Evolutionary conservation across 2,329 filamentous ascomycete genomes (phyloP).

Genomic region (Nigrospora oryzae): DNA sequence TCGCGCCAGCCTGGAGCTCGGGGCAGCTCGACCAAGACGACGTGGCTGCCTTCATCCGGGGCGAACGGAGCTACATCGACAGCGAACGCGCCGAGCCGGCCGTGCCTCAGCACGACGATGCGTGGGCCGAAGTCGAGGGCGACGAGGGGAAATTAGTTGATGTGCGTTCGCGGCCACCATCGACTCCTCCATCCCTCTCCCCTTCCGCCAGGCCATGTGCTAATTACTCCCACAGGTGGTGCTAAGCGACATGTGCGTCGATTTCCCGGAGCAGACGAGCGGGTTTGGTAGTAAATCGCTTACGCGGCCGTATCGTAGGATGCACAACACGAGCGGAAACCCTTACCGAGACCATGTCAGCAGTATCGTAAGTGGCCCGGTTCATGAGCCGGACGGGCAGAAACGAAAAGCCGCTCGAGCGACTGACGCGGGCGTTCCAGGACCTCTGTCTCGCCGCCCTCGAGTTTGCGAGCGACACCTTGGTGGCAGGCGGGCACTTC

Average conservation of each 20-base stretch:
- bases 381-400: neutral
- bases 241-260: conserved; percentile 92
- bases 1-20: neutral
- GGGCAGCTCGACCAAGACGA: conserved; percentile 10
- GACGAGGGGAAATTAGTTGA: conserved; percentile 60
- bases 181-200: neutral
- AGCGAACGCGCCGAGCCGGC: conserved; percentile 43
- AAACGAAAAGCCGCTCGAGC: no score
- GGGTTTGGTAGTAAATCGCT: conserved; percentile 80
- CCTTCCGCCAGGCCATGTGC: neutral
- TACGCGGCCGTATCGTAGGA: conserved; percentile 94
- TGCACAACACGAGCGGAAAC: conserved; percentile 98
- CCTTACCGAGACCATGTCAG: conserved; percentile 80
- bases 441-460: conserved; percentile 85
- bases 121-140: conserved; percentile 18
- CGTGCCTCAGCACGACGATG: conserved; percentile 15
- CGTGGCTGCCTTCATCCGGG: conserved; percentile 19
- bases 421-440: conserved; percentile 33
- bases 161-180: conserved; percentile 28
- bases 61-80: conserved; percentile 56
- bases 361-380: conserved; percentile 67
- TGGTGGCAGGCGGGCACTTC: conserved; percentile 78
- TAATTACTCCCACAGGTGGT: conserved; percentile 52
- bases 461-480: conserved; percentile 74
- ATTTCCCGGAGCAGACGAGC: conserved; percentile 77